These are phyloP conservation scores for Drechslerella dactyloides DNA, from an alignment of 2,329 filamentous ascomycete species.

Conservation along the genomic window DNA sequence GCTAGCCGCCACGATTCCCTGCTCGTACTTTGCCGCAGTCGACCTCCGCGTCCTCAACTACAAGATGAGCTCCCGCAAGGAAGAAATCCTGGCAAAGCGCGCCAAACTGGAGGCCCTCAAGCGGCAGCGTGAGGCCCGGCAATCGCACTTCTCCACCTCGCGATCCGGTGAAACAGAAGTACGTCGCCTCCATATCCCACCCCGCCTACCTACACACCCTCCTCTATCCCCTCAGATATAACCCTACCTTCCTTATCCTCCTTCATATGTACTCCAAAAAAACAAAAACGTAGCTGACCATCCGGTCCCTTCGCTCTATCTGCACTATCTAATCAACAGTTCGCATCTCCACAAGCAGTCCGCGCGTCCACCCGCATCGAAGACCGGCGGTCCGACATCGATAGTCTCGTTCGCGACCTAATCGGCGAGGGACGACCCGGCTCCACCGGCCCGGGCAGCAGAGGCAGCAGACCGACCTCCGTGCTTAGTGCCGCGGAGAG, in stretches of 20 bases:
- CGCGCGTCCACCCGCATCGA: constrained; percentile 29
- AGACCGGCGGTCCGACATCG: constrained; percentile 68
- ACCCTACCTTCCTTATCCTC: neutral
- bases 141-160: constrained; percentile 72
- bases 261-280: neutral
- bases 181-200: constrained; percentile 55
- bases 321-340: constrained; percentile 27
- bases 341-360: constrained; percentile 44
- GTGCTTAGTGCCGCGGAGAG: constrained; percentile 83
- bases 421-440: constrained; percentile 77
- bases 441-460: constrained; percentile 70
- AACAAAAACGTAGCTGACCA: constrained; percentile 27
- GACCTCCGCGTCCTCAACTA: constrained; percentile 23
- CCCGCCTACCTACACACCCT: neutral
- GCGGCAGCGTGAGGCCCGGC: constrained; percentile 76
- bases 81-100: constrained; percentile 96
- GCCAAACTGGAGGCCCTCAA: constrained; percentile 97
- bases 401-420: constrained; percentile 81
- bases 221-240: neutral
- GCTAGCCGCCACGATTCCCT: constrained; percentile 27
- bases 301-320: constrained; percentile 13
- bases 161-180: constrained; percentile 77
- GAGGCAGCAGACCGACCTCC: constrained; percentile 81
- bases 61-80: constrained; percentile 73
- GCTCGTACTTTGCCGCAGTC: constrained; percentile 38